A percentile compares a stretch with the other conserved stretches of the same genome.
Evolutionary conservation across 129 eudicot species (phyloP).

Genomic region (Ambrosia artemisiifolia): DNA sequence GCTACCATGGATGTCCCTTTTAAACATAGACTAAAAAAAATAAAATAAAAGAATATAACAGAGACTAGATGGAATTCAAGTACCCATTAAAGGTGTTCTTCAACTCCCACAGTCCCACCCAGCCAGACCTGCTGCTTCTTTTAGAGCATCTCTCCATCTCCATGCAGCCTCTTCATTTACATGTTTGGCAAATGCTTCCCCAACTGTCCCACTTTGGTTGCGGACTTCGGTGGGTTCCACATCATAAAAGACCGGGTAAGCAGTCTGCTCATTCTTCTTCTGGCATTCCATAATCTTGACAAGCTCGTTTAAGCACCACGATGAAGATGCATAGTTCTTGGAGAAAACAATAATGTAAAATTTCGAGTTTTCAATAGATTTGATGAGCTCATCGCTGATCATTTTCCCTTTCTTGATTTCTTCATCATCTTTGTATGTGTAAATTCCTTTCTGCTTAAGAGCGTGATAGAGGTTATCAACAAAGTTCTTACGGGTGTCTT

Average conservation of each 20-base stretch:
- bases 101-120: neutral
- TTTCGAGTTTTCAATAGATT: neutral
- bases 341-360: neutral
- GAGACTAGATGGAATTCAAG: neutral
- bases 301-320: neutral
- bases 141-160: neutral
- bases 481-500: neutral
- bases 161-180: neutral
- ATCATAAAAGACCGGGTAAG: constrained; percentile 15
- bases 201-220: neutral
- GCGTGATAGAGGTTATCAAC: neutral
- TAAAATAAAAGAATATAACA: too few relatives aligned
- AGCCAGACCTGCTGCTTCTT: neutral
- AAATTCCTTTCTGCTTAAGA: neutral
- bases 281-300: neutral
- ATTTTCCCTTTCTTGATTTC: neutral
- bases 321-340: constrained; percentile 3
- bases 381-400: constrained; percentile 9
- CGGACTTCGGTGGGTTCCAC: constrained; percentile 8
- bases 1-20: too few relatives aligned
- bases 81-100: neutral
- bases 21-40: too few relatives aligned
- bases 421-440: neutral
- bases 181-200: neutral
- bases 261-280: neutral